A percentile compares a stretch with the other conserved stretches of the same genome.
Conservation (phyloP, 2,329 filamentous ascomycete species). For the Capronia americana region DNA sequence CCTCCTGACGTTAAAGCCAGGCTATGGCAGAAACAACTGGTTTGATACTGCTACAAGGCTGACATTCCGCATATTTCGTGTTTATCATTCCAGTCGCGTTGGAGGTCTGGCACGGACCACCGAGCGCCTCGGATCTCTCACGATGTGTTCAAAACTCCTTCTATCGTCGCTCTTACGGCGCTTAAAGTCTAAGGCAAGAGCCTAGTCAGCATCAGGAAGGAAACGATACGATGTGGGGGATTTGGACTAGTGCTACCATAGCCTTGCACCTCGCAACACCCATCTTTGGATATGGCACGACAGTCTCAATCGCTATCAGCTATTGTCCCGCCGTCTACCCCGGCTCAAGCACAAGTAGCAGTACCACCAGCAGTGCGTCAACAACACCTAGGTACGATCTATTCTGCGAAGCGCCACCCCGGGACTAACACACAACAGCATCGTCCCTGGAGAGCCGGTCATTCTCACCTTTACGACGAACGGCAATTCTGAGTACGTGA, state of each 20-base stretch:
- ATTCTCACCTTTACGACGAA: constrained; percentile 22
- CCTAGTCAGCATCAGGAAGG: neutral
- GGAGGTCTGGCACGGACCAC: constrained; percentile 23
- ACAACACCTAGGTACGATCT: constrained; percentile 27
- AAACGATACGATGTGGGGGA: constrained; percentile 24
- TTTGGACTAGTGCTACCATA: constrained; percentile 16
- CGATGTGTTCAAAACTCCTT: neutral
- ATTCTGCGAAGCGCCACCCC: neutral
- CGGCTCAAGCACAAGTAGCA: constrained; percentile 23
- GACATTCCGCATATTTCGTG: constrained; percentile 23
- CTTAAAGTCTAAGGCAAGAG: constrained; percentile 5
- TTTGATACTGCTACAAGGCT: constrained; percentile 3
- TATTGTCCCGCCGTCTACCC: constrained; percentile 32
- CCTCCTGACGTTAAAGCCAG: neutral
- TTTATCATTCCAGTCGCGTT: constrained; percentile 32
- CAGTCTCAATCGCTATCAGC: constrained; percentile 28
- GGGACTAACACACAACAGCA: constrained; percentile 8
- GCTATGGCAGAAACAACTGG: neutral
- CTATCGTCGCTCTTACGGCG: neutral
- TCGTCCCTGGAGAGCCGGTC: constrained; percentile 7
- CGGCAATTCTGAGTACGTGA: constrained; percentile 22
- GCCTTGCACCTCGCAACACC: constrained; percentile 17
- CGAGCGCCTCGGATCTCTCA: neutral
- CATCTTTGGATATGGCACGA: constrained; percentile 32
- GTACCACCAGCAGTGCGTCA: constrained; percentile 1